These are phyloP conservation scores for Multifurca ochricompacta DNA, from an alignment of 768 basidiomycete species.

Conservation along the genomic window DNA sequence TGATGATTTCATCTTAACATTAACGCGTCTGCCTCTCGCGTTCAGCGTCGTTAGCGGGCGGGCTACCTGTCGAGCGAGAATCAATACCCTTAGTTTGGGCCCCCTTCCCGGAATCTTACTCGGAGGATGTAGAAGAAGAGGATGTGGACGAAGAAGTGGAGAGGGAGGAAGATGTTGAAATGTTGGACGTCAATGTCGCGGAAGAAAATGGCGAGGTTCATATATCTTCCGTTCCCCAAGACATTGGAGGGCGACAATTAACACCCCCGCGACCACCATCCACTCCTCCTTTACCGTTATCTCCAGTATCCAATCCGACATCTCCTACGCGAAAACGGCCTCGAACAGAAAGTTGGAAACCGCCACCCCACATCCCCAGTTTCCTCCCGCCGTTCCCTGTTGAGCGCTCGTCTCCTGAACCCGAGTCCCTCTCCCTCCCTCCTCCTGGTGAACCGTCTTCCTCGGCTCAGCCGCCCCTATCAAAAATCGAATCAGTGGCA, in stretches of 20 bases:
- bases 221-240: conserved; percentile 11
- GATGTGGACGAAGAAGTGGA: conserved; percentile 28
- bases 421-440: conserved; percentile 31
- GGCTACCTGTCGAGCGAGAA: conserved; percentile 48
- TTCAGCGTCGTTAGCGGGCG: conserved; percentile 52
- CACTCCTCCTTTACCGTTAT: conserved; percentile 42
- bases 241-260: conserved; percentile 10
- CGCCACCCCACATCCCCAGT: conserved; percentile 56
- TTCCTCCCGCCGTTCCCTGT: conserved; percentile 64
- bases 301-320: conserved; percentile 52
- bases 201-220: conserved; percentile 14
- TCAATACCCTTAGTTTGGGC: conserved; percentile 42
- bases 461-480: conserved; percentile 31
- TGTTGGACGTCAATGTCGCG: conserved; percentile 14
- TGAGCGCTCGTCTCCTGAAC: conserved; percentile 25
- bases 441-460: conserved; percentile 28
- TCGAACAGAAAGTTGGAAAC: conserved; percentile 48
- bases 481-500: conserved; percentile 30
- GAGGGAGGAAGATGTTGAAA: conserved; percentile 10
- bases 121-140: conserved; percentile 29
- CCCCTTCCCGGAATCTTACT: conserved; percentile 24
- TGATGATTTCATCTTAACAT: conserved; percentile 21
- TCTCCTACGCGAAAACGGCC: conserved; percentile 52
- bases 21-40: conserved; percentile 26
- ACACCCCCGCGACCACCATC: conserved; percentile 23